A percentile compares a stretch with the other conserved stretches of the same genome.
Evolutionary conservation across 768 basidiomycete genomes (phyloP).

Genomic region (Collybia mongolica): DNA sequence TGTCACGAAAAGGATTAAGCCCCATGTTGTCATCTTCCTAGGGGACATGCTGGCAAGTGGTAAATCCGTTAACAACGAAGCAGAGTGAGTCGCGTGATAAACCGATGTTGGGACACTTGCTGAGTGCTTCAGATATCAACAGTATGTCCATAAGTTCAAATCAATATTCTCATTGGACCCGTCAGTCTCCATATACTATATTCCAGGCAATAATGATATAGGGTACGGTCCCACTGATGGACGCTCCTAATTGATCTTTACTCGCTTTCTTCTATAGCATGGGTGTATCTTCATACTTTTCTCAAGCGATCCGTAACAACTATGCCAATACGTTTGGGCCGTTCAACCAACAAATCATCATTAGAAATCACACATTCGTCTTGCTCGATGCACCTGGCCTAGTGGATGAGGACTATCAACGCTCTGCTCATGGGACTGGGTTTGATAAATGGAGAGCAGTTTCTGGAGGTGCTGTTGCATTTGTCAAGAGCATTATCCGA

Average conservation of each 20-base stretch:
- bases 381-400: constrained; percentile 75
- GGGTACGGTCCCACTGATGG: constrained; percentile 36
- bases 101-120: neutral
- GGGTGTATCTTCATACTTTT: constrained; percentile 49
- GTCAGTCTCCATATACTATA: constrained; percentile 46
- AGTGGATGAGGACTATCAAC: constrained; percentile 78
- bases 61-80: constrained; percentile 45
- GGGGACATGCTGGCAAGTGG: constrained; percentile 78
- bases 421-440: constrained; percentile 43
- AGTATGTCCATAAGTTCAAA: constrained; percentile 60
- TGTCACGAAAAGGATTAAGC: constrained; percentile 52
- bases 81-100: constrained; percentile 30
- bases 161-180: constrained; percentile 50
- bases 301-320: constrained; percentile 52
- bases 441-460: constrained; percentile 60
- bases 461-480: constrained; percentile 55
- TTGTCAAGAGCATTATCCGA: constrained; percentile 45
- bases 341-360: constrained; percentile 56
- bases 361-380: constrained; percentile 74
- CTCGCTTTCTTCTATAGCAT: constrained; percentile 35
- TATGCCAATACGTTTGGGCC: constrained; percentile 68
- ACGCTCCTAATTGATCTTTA: neutral
- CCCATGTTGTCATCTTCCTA: constrained; percentile 69
- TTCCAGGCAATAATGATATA: constrained; percentile 85
- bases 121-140: constrained; percentile 49